phyloP scores from a whole-genome alignment of 148 eudicot genomes.

The Rheum nobile region DNA sequence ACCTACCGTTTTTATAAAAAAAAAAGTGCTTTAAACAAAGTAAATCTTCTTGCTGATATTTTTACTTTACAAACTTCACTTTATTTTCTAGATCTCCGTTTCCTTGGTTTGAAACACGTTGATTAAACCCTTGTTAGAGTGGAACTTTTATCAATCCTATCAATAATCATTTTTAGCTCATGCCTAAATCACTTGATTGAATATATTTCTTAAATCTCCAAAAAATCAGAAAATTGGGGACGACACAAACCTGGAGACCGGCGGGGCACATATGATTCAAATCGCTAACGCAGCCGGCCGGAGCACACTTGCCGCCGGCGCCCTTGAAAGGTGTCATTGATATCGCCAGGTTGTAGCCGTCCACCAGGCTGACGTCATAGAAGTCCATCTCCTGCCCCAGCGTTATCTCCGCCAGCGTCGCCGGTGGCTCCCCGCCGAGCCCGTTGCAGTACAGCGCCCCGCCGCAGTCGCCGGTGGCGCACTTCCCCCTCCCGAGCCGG shows the following conservation, averaged over 20 bases:
- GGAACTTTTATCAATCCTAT: too few species aligned
- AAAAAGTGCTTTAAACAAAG: too few species aligned
- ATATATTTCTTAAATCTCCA: too few species aligned
- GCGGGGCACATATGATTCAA: conserved; percentile 80
- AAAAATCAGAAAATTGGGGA: too few species aligned
- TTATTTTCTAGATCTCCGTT: not conserved
- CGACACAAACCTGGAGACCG: conserved; percentile 24
- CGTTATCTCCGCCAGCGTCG: conserved; percentile 82
- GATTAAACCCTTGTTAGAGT: too few species aligned
- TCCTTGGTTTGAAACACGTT: too few species aligned
- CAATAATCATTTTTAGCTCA: too few species aligned
- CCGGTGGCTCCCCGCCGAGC: conserved; percentile 85
- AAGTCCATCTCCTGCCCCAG: conserved; percentile 74
- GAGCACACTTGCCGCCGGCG: conserved; percentile 50
- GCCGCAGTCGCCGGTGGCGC: conserved; percentile 96
- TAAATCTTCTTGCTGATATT: too few species aligned
- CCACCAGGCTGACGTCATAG: conserved; percentile 88
- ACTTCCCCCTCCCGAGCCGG: conserved; percentile 51
- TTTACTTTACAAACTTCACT: not conserved
- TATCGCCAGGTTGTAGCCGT: conserved; percentile 83
- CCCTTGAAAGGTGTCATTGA: conserved; percentile 56
- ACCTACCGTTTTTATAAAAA: too few species aligned
- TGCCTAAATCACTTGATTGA: too few species aligned
- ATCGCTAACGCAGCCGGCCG: conserved; percentile 80
- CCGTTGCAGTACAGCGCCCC: conserved; percentile 72